Evolutionary conservation across 75 land plant genomes (phyloP).

Genomic region (Pinus tabuliformis): DNA sequence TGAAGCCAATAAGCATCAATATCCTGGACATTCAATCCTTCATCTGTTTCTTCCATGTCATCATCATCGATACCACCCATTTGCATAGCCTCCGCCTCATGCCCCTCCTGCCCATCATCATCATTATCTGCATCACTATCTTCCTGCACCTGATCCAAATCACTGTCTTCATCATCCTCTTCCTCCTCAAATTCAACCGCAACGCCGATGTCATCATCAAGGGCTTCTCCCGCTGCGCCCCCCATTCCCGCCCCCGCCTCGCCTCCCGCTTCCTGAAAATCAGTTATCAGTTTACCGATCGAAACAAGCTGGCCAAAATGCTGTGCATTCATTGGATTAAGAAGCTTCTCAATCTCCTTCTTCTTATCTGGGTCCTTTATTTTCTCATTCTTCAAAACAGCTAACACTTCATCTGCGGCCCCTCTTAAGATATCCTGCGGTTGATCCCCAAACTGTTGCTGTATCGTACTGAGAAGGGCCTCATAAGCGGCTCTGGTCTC

Average conservation of each 20-base stretch:
- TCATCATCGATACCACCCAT: slow-evolving; percentile 90
- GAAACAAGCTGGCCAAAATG: slow-evolving; percentile 81
- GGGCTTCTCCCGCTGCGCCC: slow-evolving; percentile 48
- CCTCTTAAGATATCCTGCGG: slow-evolving; percentile 84
- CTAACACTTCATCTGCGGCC: slow-evolving; percentile 90
- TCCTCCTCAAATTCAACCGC: slow-evolving; percentile 95
- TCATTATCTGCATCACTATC: slow-evolving; percentile 77
- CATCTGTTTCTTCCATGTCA: slow-evolving; percentile 79
- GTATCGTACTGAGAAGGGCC: slow-evolving; percentile 81
- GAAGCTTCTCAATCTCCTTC: slow-evolving; percentile 91
- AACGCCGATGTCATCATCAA: slow-evolving; percentile 94
- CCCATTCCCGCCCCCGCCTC: slow-evolving; percentile 31
- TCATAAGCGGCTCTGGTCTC: slow-evolving; percentile 97
- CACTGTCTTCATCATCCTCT: slow-evolving; percentile 90
- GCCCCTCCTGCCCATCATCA: slow-evolving; percentile 46
- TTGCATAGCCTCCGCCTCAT: slow-evolving; percentile 77
- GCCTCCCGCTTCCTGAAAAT: slow-evolving; percentile 66
- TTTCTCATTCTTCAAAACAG: slow-evolving; percentile 83
- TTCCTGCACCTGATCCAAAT: slow-evolving; percentile 81
- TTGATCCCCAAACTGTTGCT: slow-evolving; percentile 93
- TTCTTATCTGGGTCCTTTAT: slow-evolving; percentile 91
- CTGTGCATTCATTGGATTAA: slow-evolving; percentile 64
- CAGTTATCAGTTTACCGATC: slow-evolving; percentile 81
- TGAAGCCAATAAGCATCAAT: slow-evolving; percentile 99
- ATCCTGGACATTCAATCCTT: slow-evolving; percentile 87